Base-by-base conservation (phyloP, 306 rosid species). In the Pterocarpus santalinus region DNA sequence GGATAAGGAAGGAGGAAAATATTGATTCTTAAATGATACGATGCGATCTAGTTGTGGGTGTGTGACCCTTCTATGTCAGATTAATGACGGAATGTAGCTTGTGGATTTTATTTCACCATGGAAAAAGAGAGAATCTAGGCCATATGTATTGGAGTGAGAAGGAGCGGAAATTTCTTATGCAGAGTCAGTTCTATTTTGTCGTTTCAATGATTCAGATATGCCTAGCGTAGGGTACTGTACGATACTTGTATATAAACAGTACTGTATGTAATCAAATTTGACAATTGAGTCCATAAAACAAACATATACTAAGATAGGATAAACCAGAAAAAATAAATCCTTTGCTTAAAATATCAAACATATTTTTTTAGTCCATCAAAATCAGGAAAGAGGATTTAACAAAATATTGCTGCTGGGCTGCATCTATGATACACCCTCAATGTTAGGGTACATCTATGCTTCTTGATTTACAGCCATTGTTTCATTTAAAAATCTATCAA, bases 91-190 rank as follows among this genome's bases (percentile, higher is more conserved):
- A 65, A 56, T 68, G 35, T 28, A 62, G 85, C 15, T 69, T 81
- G 86, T 81, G 90, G 84, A 78, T 76, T 81, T 72, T 51, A 80
- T 73, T 77, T 62, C 73, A 39, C 81, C 38, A 30, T 1, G 64
- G 62, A 52, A 43, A 46, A 68, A 61, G 79, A 41, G 83, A 71
- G 84, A 86, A 81, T 86, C 79, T 83, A 61, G 89, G 83, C 89
- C 88, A 83, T 81, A 81, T 63, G 85, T 61, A 38, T 65, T 73
- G 47, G 75, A 74, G 78, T 35, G 63, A 69, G 65, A 55, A 56
- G 17, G 16, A 10, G 80, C 57, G 52, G n/a, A 30, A 67, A 62
- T 32, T 66, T 77, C 72, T 46, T 13, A 52, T 72, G 76, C 35
- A 28, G 71, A 66, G 75, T 72, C 83, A 65, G 56, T 44, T 72